A percentile compares a stretch with the other conserved stretches of the same genome.
phyloP scores from a whole-genome alignment of 257 asterid genomes.

The Solanum bukasovii region DNA sequence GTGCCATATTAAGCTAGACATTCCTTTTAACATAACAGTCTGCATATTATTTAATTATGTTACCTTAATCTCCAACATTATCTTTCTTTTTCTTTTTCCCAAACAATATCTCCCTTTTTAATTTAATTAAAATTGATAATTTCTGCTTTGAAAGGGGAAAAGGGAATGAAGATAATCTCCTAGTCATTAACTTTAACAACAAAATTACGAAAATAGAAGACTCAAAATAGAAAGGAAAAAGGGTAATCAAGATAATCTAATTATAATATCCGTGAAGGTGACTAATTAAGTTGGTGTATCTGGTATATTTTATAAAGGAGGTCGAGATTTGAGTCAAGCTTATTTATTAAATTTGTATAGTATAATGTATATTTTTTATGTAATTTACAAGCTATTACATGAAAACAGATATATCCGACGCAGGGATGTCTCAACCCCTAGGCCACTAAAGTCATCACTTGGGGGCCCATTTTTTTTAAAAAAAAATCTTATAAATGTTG shows the following conservation, averaged over 20 bases:
- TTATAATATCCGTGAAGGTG: not conserved
- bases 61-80: not conserved
- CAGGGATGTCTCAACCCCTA: too few species aligned
- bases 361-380: not conserved
- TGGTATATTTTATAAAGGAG: not conserved
- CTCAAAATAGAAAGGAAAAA: not conserved
- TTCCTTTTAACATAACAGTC: not conserved
- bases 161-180: not conserved
- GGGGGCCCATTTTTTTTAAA: too few species aligned
- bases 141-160: not conserved
- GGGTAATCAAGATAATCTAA: not conserved
- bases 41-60: not conserved
- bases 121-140: not conserved
- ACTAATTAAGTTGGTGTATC: not conserved
- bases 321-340: not conserved
- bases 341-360: not conserved
- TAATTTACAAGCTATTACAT: not conserved
- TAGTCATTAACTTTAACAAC: not conserved
- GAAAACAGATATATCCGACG: rapidly evolving
- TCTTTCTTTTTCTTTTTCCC: not conserved
- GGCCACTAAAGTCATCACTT: too few species aligned
- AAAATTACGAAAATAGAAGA: not conserved
- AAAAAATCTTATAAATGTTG: too few species aligned
- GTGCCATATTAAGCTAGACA: not conserved
- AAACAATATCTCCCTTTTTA: not conserved